Base-by-base conservation (phyloP, 2,329 filamentous ascomycete species). In the Cladobotryum protrusum region DNA sequence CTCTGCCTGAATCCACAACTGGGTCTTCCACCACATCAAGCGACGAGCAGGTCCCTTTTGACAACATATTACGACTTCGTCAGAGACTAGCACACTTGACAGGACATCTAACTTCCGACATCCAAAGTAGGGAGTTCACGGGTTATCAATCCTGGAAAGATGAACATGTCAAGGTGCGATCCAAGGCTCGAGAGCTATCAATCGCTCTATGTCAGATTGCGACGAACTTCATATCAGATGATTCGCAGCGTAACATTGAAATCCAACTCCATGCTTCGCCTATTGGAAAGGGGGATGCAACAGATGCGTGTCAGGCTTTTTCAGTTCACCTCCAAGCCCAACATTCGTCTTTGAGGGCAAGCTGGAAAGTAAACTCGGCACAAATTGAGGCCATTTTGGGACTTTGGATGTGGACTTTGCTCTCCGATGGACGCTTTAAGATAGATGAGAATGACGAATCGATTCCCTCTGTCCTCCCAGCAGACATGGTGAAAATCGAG, bases 371-470 rank as follows among this genome's bases (percentile, higher is more conserved):
- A 4, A 52, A 57, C 9, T 42, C 52, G 19, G 45, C 47, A 14
- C 33, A 41, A 14, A 14, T 57, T 14, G 56, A 57, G 32, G 46
- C 54, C 12, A 50, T 57, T 8, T 39, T 57, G 13, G 42, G 56
- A 5, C 46, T 52, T 14, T 55, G 54, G 46, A 2, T 57, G 42
- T 57, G 54, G 54, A 40, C 43, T 11, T 15, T 56, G 24, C 14
- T 50, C 9, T 35, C 13, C 18, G 45, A 53, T 18, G 2, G 20
- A 47, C 17, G 11, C 12, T 9, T 37, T 6, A 41, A 7, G 29
- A 43, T 4, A 24, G 33, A 39, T 51, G 35, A 17, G 9, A 17
- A n/a, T 37, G 35, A 37, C 35, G 24, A 29, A 8, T 37, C 35
- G 14, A 37, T 37, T 17, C 35, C 4, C 14, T 37, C 35, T 6